These are phyloP conservation scores for Pseudohyphozyma bogoriensis DNA, from an alignment of 768 basidiomycete genomes.

Conservation along the genomic window DNA sequence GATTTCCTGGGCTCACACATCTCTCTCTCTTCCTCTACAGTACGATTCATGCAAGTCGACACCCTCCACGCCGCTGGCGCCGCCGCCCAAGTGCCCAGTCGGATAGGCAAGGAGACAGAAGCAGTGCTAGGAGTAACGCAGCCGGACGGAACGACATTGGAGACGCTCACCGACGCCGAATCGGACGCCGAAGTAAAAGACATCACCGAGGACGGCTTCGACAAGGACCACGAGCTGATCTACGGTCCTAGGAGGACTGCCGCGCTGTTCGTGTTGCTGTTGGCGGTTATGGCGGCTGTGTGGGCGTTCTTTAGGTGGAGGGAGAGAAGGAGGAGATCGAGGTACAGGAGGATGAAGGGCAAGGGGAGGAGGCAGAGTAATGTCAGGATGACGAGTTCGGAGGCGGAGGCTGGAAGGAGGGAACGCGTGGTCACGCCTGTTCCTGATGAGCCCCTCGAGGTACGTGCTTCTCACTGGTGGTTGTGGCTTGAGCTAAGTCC, in stretches of 20 bases:
- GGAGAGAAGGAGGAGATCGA: neutral
- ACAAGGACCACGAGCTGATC: constrained; percentile 29
- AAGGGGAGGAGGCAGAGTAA: constrained; percentile 10
- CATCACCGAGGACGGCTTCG: constrained; percentile 20
- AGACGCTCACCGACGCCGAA: neutral
- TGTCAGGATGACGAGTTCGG: neutral
- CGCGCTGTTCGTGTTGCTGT: constrained; percentile 27
- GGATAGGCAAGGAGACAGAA: constrained; percentile 59
- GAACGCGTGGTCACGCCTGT: neutral
- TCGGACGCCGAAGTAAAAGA: neutral
- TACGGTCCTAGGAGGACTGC: constrained; percentile 32
- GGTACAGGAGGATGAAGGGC: constrained; percentile 5
- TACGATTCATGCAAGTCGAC: constrained; percentile 91
- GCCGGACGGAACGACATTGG: constrained; percentile 26
- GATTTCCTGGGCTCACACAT: too few species aligned
- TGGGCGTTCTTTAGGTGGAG: constrained; percentile 23
- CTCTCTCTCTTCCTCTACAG: neutral
- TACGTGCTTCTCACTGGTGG: too few species aligned
- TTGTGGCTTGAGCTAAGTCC: too few species aligned
- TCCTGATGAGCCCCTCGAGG: too few species aligned
- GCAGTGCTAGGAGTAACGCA: constrained; percentile 27
- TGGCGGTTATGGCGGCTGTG: constrained; percentile 2
- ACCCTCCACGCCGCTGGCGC: constrained; percentile 69
- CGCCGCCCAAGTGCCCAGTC: constrained; percentile 68
- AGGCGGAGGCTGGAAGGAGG: neutral